Conservation (phyloP, 75 land plant genomes). For the Larix kaempferi region DNA sequence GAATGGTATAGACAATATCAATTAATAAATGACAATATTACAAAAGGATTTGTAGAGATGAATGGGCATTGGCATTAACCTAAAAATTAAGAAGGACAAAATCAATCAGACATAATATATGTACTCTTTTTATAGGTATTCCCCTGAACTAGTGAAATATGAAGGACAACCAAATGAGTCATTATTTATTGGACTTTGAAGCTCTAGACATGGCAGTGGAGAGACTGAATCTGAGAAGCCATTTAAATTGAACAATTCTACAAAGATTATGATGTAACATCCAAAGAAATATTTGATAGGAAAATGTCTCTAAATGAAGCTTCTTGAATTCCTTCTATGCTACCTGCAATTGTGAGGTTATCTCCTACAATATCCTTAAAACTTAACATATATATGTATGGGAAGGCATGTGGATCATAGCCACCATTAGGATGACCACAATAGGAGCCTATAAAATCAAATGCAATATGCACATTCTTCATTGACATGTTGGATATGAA, state of each 20-base stretch:
- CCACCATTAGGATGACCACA: slow-evolving; percentile 76
- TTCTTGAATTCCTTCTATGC: slow-evolving; percentile 56
- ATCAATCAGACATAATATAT: neutral
- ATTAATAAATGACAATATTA: neutral
- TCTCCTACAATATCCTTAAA: slow-evolving; percentile 55
- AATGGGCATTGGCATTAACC: neutral
- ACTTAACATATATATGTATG: slow-evolving; percentile 46
- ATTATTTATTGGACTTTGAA: slow-evolving; percentile 17
- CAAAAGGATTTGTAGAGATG: slow-evolving; percentile 4
- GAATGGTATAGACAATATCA: neutral
- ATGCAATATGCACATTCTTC: slow-evolving; percentile 44
- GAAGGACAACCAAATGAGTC: neutral
- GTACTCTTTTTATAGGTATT: neutral
- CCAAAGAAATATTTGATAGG: slow-evolving; percentile 54
- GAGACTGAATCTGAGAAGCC: slow-evolving; percentile 61
- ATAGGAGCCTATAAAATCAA: slow-evolving; percentile 48
- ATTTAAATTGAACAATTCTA: slow-evolving; percentile 76
- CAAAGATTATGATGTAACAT: slow-evolving; percentile 11
- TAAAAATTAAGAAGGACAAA: slow-evolving; percentile 1
- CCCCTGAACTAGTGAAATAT: too few relatives aligned
- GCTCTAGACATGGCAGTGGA: slow-evolving; percentile 60
- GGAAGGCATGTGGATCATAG: slow-evolving; percentile 66
- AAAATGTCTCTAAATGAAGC: slow-evolving; percentile 66
- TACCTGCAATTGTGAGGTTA: slow-evolving; percentile 59
- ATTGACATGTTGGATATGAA: slow-evolving; percentile 52